phyloP scores from a whole-genome alignment of 2,329 filamentous ascomycete species.

The Teratosphaeriaceae sp. region DNA sequence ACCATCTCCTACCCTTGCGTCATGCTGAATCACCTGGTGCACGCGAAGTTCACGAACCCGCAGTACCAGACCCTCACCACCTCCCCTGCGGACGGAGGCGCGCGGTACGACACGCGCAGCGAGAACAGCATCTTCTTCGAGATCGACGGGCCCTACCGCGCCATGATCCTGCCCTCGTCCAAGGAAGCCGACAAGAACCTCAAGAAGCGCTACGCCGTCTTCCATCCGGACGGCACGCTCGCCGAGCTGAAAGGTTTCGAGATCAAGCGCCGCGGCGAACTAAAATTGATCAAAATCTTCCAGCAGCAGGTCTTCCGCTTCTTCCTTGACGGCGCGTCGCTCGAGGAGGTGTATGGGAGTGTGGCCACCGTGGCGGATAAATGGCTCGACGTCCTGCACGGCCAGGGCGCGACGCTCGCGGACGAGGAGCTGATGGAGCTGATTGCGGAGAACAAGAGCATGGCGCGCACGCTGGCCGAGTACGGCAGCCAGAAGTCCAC shows the following conservation, averaged over 20 bases:
- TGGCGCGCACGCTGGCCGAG: constrained; percentile 94
- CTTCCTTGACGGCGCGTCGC: constrained; percentile 83
- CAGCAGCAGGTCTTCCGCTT: constrained; percentile 99
- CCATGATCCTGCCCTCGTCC: constrained; percentile 94
- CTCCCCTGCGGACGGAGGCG: constrained; percentile 67
- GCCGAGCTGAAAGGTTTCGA: constrained; percentile 97
- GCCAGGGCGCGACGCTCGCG: constrained; percentile 78
- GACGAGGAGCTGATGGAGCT: constrained; percentile 98
- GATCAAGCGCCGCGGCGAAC: constrained; percentile 91
- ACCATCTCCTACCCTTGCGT: constrained; percentile 97
- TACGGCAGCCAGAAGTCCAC: constrained; percentile 95
- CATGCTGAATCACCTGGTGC: constrained; percentile 97
- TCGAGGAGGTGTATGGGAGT: constrained; percentile 81
- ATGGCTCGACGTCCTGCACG: constrained; percentile 93
- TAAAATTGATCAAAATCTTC: constrained; percentile 99
- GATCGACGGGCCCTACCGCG: constrained; percentile 93
- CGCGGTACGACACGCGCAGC: constrained; percentile 90
- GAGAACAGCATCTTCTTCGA: constrained; percentile 99
- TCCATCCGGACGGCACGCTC: constrained; percentile 94
- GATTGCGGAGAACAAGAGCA: constrained; percentile 99
- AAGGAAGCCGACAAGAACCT: constrained; percentile 99
- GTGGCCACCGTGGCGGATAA: constrained; percentile 93
- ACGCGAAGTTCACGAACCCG: constrained; percentile 90
- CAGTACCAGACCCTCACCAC: constrained; percentile 94
- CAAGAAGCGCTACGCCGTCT: constrained; percentile 98